A percentile compares a stretch with the other conserved stretches of the same genome.
phyloP scores from a whole-genome alignment of 2,329 filamentous ascomycete species.

The Aureobasidium namibiae region DNA sequence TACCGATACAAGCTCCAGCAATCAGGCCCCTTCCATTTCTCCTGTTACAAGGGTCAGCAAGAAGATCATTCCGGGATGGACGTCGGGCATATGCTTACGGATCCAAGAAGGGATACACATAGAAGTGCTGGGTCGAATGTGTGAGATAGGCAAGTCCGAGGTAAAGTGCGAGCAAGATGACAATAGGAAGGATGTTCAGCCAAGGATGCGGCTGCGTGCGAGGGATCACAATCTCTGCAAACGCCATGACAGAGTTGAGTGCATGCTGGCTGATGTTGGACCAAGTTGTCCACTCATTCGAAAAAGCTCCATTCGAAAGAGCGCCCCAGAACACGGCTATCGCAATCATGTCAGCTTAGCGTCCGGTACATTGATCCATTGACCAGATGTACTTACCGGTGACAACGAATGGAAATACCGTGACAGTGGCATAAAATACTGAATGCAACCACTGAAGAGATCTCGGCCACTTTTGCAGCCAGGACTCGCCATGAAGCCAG shows the following conservation, averaged over 20 bases:
- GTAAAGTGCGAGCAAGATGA: constrained; percentile 65
- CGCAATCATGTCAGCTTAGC: not conserved
- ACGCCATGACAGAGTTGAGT: constrained; percentile 63
- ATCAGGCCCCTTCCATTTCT: constrained; percentile 43
- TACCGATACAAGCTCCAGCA: constrained; percentile 53
- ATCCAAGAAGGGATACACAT: constrained; percentile 74
- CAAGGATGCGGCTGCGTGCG: constrained; percentile 56
- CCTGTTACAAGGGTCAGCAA: constrained; percentile 18
- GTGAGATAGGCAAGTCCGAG: constrained; percentile 68
- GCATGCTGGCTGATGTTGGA: constrained; percentile 65
- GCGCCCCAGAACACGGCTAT: constrained; percentile 37
- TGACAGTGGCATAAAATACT: constrained; percentile 35
- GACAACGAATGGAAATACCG: constrained; percentile 36
- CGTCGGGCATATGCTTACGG: constrained; percentile 26
- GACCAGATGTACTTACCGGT: constrained; percentile 31
- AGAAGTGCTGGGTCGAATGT: constrained; percentile 59
- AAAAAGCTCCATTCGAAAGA: constrained; percentile 28
- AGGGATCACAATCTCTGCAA: constrained; percentile 66
- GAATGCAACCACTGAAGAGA: constrained; percentile 31
- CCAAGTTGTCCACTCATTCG: constrained; percentile 34
- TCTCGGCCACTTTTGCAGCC: constrained; percentile 31
- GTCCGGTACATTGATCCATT: not conserved
- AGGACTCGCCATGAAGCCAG: constrained; percentile 29
- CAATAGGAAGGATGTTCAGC: constrained; percentile 58
- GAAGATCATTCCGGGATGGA: not conserved